Conservation (phyloP, 1,284 basidiomycete species). For the Trichosporon sp. region DNA sequence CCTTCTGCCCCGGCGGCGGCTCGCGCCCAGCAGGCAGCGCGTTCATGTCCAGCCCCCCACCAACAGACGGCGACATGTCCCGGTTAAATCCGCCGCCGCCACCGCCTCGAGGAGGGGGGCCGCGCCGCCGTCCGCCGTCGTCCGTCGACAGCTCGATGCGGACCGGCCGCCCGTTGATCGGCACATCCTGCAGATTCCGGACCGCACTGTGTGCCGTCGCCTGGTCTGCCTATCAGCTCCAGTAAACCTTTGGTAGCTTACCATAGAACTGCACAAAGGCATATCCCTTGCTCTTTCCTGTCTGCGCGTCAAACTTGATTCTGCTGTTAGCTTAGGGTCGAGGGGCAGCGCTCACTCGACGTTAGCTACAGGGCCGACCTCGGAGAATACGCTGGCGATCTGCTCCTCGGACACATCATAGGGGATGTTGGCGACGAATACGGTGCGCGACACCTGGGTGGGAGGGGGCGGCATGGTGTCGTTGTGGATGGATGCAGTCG, state of each 20-base stretch:
- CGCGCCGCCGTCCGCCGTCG: slow-evolving; percentile 55
- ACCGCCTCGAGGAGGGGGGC: slow-evolving; percentile 15
- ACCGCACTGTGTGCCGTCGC: slow-evolving; percentile 83
- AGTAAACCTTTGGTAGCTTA: slow-evolving; percentile 50
- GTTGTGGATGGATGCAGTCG: not conserved
- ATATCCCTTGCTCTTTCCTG: slow-evolving; percentile 93
- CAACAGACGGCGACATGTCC: slow-evolving; percentile 49
- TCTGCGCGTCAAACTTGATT: slow-evolving; percentile 91
- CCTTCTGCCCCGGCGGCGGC: slow-evolving; percentile 66
- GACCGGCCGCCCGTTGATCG: slow-evolving; percentile 75
- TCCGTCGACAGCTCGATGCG: slow-evolving; percentile 68
- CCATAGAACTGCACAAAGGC: slow-evolving; percentile 96
- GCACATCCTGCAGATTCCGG: slow-evolving; percentile 75
- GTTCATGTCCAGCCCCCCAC: slow-evolving; percentile 52
- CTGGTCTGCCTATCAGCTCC: slow-evolving; percentile 60
- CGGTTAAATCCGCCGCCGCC: slow-evolving; percentile 31
- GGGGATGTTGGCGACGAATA: slow-evolving; percentile 2
- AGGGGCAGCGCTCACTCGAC: slow-evolving; percentile 45
- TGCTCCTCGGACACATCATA: slow-evolving; percentile 51
- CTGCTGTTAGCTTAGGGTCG: slow-evolving; percentile 50
- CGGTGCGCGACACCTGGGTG: slow-evolving; percentile 1
- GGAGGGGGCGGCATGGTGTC: not conserved
- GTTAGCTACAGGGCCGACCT: slow-evolving; percentile 52
- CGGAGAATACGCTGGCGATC: slow-evolving; percentile 48
- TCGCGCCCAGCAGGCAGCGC: slow-evolving; percentile 75